Base-by-base conservation (phyloP, 495 filamentous ascomycete genomes). In the Trichoderma asperelloides region DNA sequence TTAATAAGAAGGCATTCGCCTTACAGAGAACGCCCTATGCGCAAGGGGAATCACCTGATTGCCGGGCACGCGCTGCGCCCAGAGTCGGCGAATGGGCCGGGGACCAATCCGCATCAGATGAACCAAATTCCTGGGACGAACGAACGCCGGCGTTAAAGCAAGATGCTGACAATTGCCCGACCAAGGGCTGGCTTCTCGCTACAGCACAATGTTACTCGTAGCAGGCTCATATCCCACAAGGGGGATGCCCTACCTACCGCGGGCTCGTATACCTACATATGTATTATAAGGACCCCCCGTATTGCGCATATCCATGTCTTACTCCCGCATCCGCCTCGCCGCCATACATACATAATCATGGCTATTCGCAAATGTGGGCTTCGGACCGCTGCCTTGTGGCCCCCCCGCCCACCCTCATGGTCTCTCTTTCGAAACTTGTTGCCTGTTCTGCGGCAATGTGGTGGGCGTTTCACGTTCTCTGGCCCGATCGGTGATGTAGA, bases 101-200 rank as follows among this genome's bases (percentile, higher is more conserved):
- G 55, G 25, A 28, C 55, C 55, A 30, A 13, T 9, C 11, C 12
- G 55, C 27, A 60, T 30, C 27, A 30, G 55, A 60, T 60, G 25
- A 28, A 30, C 55, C 55, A 60, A 60, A 30, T 30, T 60, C 55
- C 28, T 25, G 55, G 55, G 55, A 12, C 55, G 23, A 60, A 21
- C 8, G 55, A 60, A 21, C 8, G 55, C 28, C 55, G 55, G 55
- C 55, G 27, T 60, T 60, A 60, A 30, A 60, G 55, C 55, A 60
- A 60, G 55, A 60, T 60, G 55, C 55, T 60, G 55, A 30, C 55
- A 30, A 60, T 60, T 60, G 55, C 55, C 55, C 55, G 55, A 60
- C 27, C 25, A 60, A 51, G 25, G 25, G 55, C 23, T 28, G 15
- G 15, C 51, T 28, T 1, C 9, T 23, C 15, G 9, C 27, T 23